Conservation (phyloP, 164 flowering plant species). For the Chimonanthus salicifolius region DNA sequence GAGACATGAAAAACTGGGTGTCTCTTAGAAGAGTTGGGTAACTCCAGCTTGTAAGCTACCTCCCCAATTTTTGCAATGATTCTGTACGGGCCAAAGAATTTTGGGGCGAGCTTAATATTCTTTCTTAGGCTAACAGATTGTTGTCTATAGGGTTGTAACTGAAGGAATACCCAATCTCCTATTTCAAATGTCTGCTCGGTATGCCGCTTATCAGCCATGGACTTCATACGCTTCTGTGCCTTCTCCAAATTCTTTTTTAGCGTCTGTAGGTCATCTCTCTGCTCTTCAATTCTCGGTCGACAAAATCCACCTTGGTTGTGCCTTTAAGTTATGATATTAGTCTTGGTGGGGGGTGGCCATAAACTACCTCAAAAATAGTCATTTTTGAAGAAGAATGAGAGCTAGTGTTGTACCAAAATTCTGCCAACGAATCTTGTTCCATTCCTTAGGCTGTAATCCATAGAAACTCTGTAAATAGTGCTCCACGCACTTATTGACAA, state of each 20-base stretch:
- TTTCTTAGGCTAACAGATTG: background rate
- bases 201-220: background rate
- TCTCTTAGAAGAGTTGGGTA: background rate
- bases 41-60: background rate
- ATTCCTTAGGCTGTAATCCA: constrained; percentile 4
- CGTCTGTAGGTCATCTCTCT: too few relatives aligned
- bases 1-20: background rate
- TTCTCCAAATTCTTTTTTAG: too few relatives aligned
- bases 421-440: constrained; percentile 11
- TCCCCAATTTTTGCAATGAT: background rate
- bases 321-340: constrained; percentile 2
- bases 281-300: background rate
- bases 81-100: background rate
- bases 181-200: background rate
- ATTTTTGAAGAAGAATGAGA: constrained; percentile 5
- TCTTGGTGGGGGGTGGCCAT: constrained; percentile 6
- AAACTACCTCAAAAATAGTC: constrained; percentile 4
- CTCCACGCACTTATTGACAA: background rate
- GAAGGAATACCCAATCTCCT: background rate
- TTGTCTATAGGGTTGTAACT: background rate
- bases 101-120: background rate
- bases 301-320: constrained; percentile 2
- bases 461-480: constrained; percentile 3
- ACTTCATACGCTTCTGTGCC: background rate
- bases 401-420: constrained; percentile 4